Conservation (phyloP, 805 yeast genomes). For the Sugiyamaella smithiae region DNA sequence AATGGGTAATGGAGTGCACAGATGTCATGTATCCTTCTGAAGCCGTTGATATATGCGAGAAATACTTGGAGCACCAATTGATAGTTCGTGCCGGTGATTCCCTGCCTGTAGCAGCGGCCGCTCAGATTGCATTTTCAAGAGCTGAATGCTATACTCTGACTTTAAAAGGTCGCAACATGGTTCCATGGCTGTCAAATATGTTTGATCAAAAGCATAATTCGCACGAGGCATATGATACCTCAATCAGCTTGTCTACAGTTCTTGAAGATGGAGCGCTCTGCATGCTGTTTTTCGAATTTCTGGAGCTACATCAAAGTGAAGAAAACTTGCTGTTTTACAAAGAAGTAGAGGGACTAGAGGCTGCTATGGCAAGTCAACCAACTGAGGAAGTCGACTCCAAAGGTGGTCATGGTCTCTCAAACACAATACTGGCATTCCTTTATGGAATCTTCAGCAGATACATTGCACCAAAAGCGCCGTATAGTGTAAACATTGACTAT, state of each 20-base stretch:
- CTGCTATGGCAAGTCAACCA: no score
- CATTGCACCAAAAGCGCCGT: conserved; percentile 64
- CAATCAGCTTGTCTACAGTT: conserved; percentile 35
- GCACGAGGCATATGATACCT: not conserved
- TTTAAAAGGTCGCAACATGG: not conserved
- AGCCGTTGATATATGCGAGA: conserved; percentile 14
- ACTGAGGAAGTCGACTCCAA: no score
- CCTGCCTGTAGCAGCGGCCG: not conserved
- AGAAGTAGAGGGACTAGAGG: conserved; percentile 49
- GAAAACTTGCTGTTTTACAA: conserved; percentile 75
- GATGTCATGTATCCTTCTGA: conserved; percentile 48
- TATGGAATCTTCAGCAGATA: conserved; percentile 65
- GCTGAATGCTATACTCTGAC: not conserved
- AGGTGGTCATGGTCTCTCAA: no score
- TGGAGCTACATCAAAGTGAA: conserved; percentile 61
- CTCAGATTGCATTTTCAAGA: not conserved
- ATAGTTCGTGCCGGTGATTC: conserved; percentile 12
- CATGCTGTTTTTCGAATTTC: conserved; percentile 61
- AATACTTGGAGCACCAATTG: conserved; percentile 15
- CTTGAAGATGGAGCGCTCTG: conserved; percentile 74
- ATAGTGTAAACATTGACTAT: conserved; percentile 66
- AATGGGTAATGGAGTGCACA: conserved; percentile 90
- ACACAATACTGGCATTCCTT: no score
- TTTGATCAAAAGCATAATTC: not conserved
- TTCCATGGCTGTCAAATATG: not conserved